Conservation (phyloP, 306 rosid genomes). For the Canavalia gladiata region DNA sequence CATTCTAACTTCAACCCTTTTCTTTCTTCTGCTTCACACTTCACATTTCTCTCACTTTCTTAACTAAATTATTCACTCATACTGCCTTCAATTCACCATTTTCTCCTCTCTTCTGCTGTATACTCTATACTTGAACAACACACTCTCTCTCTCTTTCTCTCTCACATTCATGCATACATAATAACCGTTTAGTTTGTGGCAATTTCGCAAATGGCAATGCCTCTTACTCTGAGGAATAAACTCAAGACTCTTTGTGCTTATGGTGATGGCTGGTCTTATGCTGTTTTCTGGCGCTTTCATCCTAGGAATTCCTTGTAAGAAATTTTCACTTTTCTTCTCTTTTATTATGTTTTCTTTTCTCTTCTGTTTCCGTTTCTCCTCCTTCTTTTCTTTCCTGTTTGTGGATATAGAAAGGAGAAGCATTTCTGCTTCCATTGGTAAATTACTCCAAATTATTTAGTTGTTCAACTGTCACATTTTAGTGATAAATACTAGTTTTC, state of each 20-base stretch:
- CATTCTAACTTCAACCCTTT: too few relatives aligned
- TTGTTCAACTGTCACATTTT: neutral
- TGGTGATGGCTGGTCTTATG: conserved; percentile 76
- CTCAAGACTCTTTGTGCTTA: conserved; percentile 68
- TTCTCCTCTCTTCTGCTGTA: conserved; percentile 12
- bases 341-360: neutral
- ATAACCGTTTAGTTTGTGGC: conserved; percentile 31
- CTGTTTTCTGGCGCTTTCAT: conserved; percentile 82
- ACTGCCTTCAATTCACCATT: conserved; percentile 8
- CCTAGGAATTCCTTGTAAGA: conserved; percentile 72
- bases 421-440: neutral
- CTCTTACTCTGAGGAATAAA: conserved; percentile 51
- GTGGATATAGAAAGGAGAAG: neutral
- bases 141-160: too few relatives aligned
- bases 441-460: neutral
- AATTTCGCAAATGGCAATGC: conserved; percentile 36
- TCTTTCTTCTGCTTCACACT: neutral
- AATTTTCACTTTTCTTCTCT: neutral
- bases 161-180: conserved; percentile 27
- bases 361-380: too few relatives aligned
- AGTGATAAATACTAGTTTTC: too few relatives aligned
- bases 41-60: neutral
- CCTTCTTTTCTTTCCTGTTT: neutral
- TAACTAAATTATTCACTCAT: conserved; percentile 5
- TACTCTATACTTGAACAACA: neutral